A percentile compares a stretch with the other conserved stretches of the same genome.
Evolutionary conservation across 495 filamentous ascomycete species (phyloP).

Genomic region (Hypomontagnella submonticulosa): DNA sequence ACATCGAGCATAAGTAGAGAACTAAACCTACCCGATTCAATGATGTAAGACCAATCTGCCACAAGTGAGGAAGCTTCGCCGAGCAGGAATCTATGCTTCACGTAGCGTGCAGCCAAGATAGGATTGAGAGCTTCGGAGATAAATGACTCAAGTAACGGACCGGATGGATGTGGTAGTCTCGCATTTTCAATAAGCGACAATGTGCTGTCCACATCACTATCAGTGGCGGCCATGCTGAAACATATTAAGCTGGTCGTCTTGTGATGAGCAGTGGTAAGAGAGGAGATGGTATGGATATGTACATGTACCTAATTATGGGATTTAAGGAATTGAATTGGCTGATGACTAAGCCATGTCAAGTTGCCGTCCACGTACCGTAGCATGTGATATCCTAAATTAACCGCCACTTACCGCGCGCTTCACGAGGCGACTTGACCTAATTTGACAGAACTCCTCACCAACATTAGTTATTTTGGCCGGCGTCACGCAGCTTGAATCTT

Average conservation of each 20-base stretch:
- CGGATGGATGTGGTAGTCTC: slow-evolving; percentile 38
- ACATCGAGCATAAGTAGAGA: background rate
- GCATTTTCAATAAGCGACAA: slow-evolving; percentile 48
- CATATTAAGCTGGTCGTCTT: background rate
- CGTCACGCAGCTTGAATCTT: too few species aligned
- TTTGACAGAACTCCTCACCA: too few species aligned
- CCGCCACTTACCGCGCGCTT: too few species aligned
- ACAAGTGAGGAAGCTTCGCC: slow-evolving; percentile 37
- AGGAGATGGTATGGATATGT: too few species aligned
- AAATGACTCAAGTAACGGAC: slow-evolving; percentile 25
- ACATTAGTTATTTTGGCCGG: too few species aligned
- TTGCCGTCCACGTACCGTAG: too few species aligned
- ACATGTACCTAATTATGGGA: too few species aligned
- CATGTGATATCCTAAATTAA: too few species aligned
- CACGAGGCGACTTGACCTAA: too few species aligned
- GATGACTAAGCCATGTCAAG: too few species aligned
- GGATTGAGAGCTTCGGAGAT: slow-evolving; percentile 32
- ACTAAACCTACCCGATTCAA: slow-evolving; percentile 35
- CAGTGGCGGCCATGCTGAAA: slow-evolving; percentile 15
- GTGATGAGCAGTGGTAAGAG: too few species aligned
- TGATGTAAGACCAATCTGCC: slow-evolving; percentile 42
- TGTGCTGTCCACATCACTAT: slow-evolving; percentile 11
- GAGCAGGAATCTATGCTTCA: slow-evolving; percentile 15
- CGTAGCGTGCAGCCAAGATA: slow-evolving; percentile 32
- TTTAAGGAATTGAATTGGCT: too few species aligned